Evolutionary conservation across 2,329 filamentous ascomycete species (phyloP).

Genomic region (Xylaria sp.): DNA sequence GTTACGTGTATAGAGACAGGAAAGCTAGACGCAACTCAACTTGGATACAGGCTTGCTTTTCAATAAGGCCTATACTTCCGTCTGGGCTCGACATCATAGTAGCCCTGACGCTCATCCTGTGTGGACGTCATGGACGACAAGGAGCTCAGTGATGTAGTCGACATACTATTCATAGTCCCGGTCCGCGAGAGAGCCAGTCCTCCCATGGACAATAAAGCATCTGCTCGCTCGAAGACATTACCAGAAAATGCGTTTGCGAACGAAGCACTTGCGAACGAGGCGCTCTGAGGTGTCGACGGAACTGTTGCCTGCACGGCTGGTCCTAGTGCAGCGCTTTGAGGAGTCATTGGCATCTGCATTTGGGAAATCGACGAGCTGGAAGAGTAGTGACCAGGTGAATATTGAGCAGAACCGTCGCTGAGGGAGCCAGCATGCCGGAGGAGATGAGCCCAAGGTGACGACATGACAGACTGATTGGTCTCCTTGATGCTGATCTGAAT

Average conservation of each 20-base stretch:
- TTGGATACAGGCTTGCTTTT: conserved; percentile 38
- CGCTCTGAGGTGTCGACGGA: conserved; percentile 67
- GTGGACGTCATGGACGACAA: conserved; percentile 35
- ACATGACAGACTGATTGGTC: conserved; percentile 70
- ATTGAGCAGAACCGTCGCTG: conserved; percentile 27
- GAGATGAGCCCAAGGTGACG: conserved; percentile 59
- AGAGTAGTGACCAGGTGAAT: conserved; percentile 39
- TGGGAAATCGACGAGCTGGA: conserved; percentile 37
- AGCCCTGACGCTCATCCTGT: conserved; percentile 34
- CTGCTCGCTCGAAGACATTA: conserved; percentile 63
- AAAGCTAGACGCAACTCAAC: conserved; percentile 29
- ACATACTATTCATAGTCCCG: conserved; percentile 45
- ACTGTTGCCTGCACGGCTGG: conserved; percentile 90
- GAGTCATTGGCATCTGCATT: conserved; percentile 72
- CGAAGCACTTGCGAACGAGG: conserved; percentile 58
- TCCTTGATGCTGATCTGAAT: conserved; percentile 84
- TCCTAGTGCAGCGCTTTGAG: conserved; percentile 84
- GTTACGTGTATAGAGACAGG: conserved; percentile 17
- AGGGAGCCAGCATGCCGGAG: conserved; percentile 37
- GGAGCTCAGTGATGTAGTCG: conserved; percentile 40
- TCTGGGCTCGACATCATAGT: conserved; percentile 34
- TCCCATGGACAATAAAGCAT: conserved; percentile 60
- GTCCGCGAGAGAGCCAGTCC: conserved; percentile 59
- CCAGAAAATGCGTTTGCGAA: conserved; percentile 59
- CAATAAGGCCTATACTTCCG: conserved; percentile 21